Evolutionary conservation across 2,329 filamentous ascomycete genomes (phyloP).

Genomic region (Colletotrichum falcatum): DNA sequence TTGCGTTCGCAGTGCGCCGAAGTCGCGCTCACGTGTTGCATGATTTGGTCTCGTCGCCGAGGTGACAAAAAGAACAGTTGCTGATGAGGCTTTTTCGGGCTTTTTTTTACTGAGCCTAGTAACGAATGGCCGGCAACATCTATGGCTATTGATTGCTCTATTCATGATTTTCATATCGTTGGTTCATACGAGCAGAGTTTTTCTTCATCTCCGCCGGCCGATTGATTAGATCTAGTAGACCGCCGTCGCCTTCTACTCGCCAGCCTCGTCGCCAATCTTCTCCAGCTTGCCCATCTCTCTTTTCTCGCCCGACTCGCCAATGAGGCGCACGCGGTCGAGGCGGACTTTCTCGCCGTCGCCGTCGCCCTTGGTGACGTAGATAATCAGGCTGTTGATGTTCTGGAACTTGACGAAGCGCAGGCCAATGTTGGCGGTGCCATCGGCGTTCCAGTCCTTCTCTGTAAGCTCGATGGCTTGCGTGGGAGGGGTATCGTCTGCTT

Average conservation of each 20-base stretch:
- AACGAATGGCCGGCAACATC: constrained; percentile 2
- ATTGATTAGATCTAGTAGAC: constrained; percentile 10
- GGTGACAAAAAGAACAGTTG: not conserved
- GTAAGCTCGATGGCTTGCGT: constrained; percentile 84
- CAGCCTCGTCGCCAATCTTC: constrained; percentile 85
- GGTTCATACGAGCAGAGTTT: constrained; percentile 15
- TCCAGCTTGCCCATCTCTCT: constrained; percentile 93
- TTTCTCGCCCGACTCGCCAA: constrained; percentile 93
- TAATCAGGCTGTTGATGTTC: constrained; percentile 84
- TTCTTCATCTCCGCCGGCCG: constrained; percentile 14
- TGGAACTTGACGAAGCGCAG: constrained; percentile 98
- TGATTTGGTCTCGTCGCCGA: not conserved
- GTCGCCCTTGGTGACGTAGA: constrained; percentile 91
- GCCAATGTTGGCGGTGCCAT: constrained; percentile 77
- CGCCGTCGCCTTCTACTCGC: constrained; percentile 59
- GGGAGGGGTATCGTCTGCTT: constrained; percentile 86
- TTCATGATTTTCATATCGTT: constrained; percentile 38
- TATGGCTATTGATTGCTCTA: constrained; percentile 38
- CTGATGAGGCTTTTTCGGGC: constrained; percentile 3
- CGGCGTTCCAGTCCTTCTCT: constrained; percentile 83
- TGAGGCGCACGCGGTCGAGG: constrained; percentile 80
- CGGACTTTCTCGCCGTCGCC: constrained; percentile 87
- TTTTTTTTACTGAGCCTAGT: not conserved
- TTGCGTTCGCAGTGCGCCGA: too few relatives aligned
- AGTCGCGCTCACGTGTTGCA: not conserved